Evolutionary conservation across 2,329 filamentous ascomycete genomes (phyloP), one percentile per base, ranked within the genome.

Genomic region (Fusarium multiceps): DNA sequence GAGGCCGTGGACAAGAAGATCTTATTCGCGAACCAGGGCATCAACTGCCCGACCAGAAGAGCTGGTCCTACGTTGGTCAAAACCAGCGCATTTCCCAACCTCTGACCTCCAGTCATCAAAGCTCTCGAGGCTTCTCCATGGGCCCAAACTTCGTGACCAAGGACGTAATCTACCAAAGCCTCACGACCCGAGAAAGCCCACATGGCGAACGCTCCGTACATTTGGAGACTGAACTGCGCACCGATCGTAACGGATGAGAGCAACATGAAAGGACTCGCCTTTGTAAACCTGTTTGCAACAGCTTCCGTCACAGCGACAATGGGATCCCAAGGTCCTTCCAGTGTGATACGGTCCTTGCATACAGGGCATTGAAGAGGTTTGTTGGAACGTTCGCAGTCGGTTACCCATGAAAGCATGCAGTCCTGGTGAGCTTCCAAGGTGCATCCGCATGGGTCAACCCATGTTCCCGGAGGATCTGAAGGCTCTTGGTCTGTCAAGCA

Each of bases 391-490:
- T 98, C 94, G 76, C 93, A 88, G 77, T 97, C 93, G n/a, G 93
- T 91, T 20, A 98, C 91, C 94, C 94, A 99, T 75, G 93, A 92
- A 41, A 98, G 85, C 71, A 98, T 86, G 78, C 94, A 97, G 64
- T 89, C 88, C 78, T 98, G 94, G 78, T 99, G 96, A 2, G 94
- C 96, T 59, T 93, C 92, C 41, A 99, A 85, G 14, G 93, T 94
- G 80, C 96, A 99, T 1, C 91, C 92, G 78, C 96, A 99, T 3
- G 96, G 94, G 57, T 92, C 92, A 46, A 93, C 90, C 95, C 96
- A 99, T 57, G 83, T 79, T 47, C 81, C 78, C 6, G 86, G 83
- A 11, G 84, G 75, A 21, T 82, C 79, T 12, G 78, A 80, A 41
- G 88, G 84, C 27, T 82, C 81, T 68, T 89, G 82, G 51, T 88